phyloP scores from a whole-genome alignment of 352 stramenopile genomes.

The Achlya hypogyna region DNA sequence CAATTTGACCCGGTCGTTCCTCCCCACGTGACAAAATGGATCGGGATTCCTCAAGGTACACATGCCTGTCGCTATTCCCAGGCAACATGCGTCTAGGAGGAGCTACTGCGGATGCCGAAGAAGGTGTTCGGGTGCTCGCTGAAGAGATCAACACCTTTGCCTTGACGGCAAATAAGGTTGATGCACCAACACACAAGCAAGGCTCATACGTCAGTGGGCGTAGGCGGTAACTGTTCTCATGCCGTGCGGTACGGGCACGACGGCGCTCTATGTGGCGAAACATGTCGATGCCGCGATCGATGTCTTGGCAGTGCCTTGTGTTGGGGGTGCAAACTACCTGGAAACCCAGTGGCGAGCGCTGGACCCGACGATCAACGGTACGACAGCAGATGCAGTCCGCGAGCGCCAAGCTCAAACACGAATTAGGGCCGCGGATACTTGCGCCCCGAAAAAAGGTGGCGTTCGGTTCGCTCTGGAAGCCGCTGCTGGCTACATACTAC shows the following conservation, averaged over 20 bases:
- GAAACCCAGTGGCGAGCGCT: constrained; percentile 42
- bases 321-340: constrained; percentile 55
- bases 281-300: constrained; percentile 36
- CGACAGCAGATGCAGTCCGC: too few relatives aligned
- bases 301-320: constrained; percentile 60
- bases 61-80: not conserved
- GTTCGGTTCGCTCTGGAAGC: constrained; percentile 57
- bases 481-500: constrained; percentile 46
- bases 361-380: too few relatives aligned
- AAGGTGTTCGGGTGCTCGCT: constrained; percentile 45
- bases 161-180: constrained; percentile 22
- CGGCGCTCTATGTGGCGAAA: constrained; percentile 68
- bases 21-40: constrained; percentile 12
- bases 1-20: constrained; percentile 2
- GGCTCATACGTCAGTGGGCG: constrained; percentile 5
- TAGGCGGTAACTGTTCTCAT: constrained; percentile 48
- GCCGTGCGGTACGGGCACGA: constrained; percentile 67
- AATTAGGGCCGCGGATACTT: constrained; percentile 36
- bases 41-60: constrained; percentile 24
- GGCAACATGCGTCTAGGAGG: constrained; percentile 26
- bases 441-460: constrained; percentile 38
- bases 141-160: constrained; percentile 57
- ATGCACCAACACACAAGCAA: not conserved
- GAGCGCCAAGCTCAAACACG: too few relatives aligned
- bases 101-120: constrained; percentile 47